Evolutionary conservation across 2,329 filamentous ascomycete species (phyloP).

Genomic region (Ophiocordyceps sinensis): DNA sequence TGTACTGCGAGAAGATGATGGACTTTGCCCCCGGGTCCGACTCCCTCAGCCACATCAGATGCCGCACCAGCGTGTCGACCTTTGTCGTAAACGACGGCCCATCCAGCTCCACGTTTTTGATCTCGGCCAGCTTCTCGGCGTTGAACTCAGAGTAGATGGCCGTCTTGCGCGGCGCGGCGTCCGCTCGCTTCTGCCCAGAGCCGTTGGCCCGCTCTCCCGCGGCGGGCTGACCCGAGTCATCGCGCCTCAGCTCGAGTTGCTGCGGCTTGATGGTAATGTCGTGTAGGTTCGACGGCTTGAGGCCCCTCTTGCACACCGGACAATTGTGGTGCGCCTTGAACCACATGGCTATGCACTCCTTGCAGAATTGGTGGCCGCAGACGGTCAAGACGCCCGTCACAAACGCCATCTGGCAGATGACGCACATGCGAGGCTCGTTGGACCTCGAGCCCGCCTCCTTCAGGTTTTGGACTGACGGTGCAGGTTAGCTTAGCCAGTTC

Average conservation of each 20-base stretch:
- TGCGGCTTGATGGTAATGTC: conserved; percentile 73
- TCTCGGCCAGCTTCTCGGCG: conserved; percentile 56
- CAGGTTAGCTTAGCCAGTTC: neutral
- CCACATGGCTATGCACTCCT: conserved; percentile 73
- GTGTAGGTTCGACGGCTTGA: conserved; percentile 58
- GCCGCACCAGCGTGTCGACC: conserved; percentile 68
- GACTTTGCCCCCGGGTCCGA: conserved; percentile 80
- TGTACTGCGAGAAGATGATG: conserved; percentile 84
- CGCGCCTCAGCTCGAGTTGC: conserved; percentile 49
- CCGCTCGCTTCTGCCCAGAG: conserved; percentile 2
- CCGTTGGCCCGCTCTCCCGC: conserved; percentile 1
- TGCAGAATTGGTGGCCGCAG: conserved; percentile 88
- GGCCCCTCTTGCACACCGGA: conserved; percentile 64
- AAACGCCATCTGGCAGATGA: conserved; percentile 72
- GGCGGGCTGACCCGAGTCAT: neutral
- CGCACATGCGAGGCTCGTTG: conserved; percentile 55
- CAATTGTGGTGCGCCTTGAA: conserved; percentile 61
- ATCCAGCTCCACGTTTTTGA: conserved; percentile 65
- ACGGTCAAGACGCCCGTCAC: conserved; percentile 68
- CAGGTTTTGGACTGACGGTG: conserved; percentile 32
- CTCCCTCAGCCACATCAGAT: conserved; percentile 72
- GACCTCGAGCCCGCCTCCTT: conserved; percentile 45
- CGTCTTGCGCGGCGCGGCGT: conserved; percentile 12
- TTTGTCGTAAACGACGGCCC: conserved; percentile 74
- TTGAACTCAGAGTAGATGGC: conserved; percentile 69